phyloP scores from a whole-genome alignment of 2,329 filamentous ascomycete species.

The Fusarium odoratissimum region DNA sequence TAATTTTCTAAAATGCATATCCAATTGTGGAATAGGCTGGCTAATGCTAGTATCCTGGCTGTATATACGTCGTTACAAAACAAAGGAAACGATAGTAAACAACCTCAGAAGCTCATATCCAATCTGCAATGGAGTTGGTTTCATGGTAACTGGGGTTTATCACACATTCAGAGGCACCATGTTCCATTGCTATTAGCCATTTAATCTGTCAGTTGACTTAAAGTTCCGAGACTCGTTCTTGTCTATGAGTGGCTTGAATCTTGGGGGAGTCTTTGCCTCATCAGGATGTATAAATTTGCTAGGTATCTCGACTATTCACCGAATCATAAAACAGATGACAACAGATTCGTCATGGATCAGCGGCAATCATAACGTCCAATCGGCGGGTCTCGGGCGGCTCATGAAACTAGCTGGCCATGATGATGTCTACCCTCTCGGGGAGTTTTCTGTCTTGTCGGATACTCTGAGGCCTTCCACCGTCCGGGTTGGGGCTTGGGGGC shows the following conservation, averaged over 20 bases:
- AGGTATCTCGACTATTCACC: conserved; percentile 29
- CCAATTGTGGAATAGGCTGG: background rate
- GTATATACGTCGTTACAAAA: background rate
- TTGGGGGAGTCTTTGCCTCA: conserved; percentile 24
- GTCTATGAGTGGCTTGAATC: conserved; percentile 30
- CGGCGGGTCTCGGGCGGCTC: conserved; percentile 29
- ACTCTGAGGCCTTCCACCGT: background rate
- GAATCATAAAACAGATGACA: conserved; percentile 23
- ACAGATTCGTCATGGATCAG: conserved; percentile 7
- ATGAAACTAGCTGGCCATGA: conserved; percentile 15
- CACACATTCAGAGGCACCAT: background rate
- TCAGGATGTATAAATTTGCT: conserved; percentile 18
- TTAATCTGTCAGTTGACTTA: background rate
- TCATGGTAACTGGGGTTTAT: background rate
- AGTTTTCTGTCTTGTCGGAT: background rate
- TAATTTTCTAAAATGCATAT: background rate
- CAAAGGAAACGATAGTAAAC: background rate
- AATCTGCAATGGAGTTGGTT: background rate
- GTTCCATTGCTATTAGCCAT: background rate
- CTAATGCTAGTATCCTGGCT: background rate
- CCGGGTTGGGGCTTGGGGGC: background rate
- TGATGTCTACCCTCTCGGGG: background rate
- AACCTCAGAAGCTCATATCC: background rate
- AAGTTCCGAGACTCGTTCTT: conserved; percentile 16
- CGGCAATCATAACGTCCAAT: conserved; percentile 10